Evolutionary conservation across 768 basidiomycete species (phyloP), one percentile per base, ranked within the genome.

Genomic region (Leccinum longicurvipes): DNA sequence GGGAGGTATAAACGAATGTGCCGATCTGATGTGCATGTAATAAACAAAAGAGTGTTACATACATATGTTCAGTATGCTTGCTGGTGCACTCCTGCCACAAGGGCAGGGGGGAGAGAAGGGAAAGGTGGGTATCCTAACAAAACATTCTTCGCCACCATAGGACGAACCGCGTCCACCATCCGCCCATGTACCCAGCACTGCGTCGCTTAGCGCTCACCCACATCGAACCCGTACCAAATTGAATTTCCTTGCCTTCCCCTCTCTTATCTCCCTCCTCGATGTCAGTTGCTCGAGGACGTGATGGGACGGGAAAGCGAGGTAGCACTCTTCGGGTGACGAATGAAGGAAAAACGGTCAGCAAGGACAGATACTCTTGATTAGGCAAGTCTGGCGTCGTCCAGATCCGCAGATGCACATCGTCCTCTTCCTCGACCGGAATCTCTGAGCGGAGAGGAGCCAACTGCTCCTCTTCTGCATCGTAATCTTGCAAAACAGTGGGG

Each of bases 371-470:
- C 72, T 96, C 93, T 36, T 84, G 82, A 68, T 95, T 89, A 39
- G 82, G 60, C 6, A 96, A 77, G 69, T 93, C 84, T 19, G 93
- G 90, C 6, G 85, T 83, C 0, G 83, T 86, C 93, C 93, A 96
- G 41, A 82, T 80, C 53, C 92, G 84, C 69, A 90, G 71, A 62
- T 82, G 81, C 51, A 78, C 78, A 42, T 81, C 83, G 10, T 74
- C 74, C 25, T 64, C 47, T 15, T 54, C 75, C 65, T 53, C 76
- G 57, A 47, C 63, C 53, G 63, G 67, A 52, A 67, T 61, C 57
- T 74, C 68, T 59, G 68, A 64, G 41, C 72, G 66, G 53, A 65
- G 70, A 58, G 73, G 67, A 32, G 67, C 67, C 50, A 73, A 58
- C 19, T 68, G 57, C 15, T 71, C 69, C 41, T 79, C 79, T 28